Percentiles rank a stretch among this genome's conserved stretches.
Conservation (phyloP, 345 rosid genomes). For the Eucalyptus curtisii region DNA sequence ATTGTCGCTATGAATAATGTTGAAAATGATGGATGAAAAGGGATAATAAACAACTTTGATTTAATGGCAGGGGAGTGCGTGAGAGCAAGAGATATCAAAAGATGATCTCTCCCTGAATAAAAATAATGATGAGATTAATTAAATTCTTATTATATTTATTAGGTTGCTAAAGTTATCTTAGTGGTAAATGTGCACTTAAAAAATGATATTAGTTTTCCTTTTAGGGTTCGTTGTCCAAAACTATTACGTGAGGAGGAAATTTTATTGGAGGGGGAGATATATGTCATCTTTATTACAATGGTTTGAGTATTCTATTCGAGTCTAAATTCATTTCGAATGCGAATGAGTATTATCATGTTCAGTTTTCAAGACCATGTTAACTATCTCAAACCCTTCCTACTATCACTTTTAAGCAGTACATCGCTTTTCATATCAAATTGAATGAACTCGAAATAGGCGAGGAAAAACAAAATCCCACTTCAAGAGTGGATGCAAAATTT, state of each 20-base stretch:
- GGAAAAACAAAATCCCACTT: not conserved
- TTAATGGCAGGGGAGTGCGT: accelerated
- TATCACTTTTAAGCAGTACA: no score
- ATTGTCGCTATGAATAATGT: accelerated
- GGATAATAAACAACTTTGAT: no score
- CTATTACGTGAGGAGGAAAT: accelerated
- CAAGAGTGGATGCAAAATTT: not conserved
- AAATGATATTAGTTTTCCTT: no score
- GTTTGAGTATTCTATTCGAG: not conserved
- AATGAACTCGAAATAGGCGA: accelerated
- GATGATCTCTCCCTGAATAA: not conserved
- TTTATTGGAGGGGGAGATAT: accelerated
- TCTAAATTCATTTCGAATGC: accelerated
- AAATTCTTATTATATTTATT: no score
- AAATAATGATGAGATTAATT: no score
- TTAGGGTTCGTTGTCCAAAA: not conserved
- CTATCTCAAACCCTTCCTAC: accelerated
- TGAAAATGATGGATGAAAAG: not conserved
- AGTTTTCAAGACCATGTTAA: no score
- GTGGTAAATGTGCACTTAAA: not conserved
- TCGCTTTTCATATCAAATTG: not conserved
- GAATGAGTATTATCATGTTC: accelerated
- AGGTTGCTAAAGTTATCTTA: not conserved
- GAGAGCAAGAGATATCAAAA: no score
- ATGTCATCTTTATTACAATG: not conserved